A percentile compares a stretch with the other conserved stretches of the same genome.
These are phyloP conservation scores for Elaeis oleifera DNA, from an alignment of 202 grass and related monocot genomes.

Conservation along the genomic window DNA sequence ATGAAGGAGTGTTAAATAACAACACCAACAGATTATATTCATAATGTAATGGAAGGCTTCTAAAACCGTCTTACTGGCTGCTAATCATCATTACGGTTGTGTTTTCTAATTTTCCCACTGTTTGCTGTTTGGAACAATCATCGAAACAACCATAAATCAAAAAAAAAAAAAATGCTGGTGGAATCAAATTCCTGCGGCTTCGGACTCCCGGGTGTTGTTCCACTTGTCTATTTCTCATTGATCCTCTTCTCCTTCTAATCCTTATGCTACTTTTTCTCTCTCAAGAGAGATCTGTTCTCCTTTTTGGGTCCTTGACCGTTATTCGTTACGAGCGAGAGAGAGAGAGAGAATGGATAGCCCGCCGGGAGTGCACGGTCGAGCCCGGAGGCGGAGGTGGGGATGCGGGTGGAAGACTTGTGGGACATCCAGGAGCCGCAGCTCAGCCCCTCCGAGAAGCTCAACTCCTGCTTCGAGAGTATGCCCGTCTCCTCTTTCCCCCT, in stretches of 20 bases:
- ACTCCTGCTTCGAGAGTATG: conserved; percentile 68
- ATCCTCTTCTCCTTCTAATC: conserved; percentile 2
- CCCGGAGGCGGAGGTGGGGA: conserved; percentile 69
- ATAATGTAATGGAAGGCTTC: no score
- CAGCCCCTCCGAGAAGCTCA: conserved; percentile 61
- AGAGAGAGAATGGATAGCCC: conserved; percentile 30
- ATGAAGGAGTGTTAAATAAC: no score
- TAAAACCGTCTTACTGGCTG: no score
- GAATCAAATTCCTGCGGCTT: no score
- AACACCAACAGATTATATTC: no score
- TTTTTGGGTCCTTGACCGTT: conserved; percentile 7
- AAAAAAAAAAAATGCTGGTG: no score
- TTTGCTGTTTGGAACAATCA: no score
- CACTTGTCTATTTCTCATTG: conserved; percentile 20
- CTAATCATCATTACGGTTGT: no score
- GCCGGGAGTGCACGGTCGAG: conserved; percentile 49
- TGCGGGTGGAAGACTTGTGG: conserved; percentile 67
- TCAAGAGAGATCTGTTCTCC: conserved; percentile 10
- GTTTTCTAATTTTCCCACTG: no score
- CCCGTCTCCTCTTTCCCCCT: conserved; percentile 53
- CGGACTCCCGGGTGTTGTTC: no score
- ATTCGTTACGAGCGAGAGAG: background rate
- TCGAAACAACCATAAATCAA: no score
- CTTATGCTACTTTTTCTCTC: background rate
- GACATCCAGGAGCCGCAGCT: conserved; percentile 49